These are phyloP conservation scores for Brassica napus DNA, from an alignment of 345 rosid genomes.

Conservation along the genomic window Da-Ae NC_063438.1:3829501-3830000, in stretches of 20 bases:
- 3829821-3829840: not conserved
- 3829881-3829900: not conserved
- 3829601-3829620: no score
- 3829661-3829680: not conserved
- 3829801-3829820: not conserved
- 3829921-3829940: not conserved
- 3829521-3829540: slow-evolving; percentile 1
- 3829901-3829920: not conserved
- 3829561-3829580: not conserved
- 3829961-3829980: not conserved
- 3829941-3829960: no score
- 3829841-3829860: not conserved
- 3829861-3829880: not conserved
- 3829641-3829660: not conserved
- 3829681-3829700: not conserved
- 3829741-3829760: not conserved
- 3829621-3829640: no score
- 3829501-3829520: slow-evolving; percentile 3
- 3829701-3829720: not conserved
- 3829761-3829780: not conserved
- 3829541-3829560: not conserved
- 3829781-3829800: not conserved
- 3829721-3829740: not conserved
- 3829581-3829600: not conserved
- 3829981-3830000: not conserved